Evolutionary conservation across 1,284 basidiomycete species (phyloP).

Genomic region (Tetrapyrgos nigripes): DNA sequence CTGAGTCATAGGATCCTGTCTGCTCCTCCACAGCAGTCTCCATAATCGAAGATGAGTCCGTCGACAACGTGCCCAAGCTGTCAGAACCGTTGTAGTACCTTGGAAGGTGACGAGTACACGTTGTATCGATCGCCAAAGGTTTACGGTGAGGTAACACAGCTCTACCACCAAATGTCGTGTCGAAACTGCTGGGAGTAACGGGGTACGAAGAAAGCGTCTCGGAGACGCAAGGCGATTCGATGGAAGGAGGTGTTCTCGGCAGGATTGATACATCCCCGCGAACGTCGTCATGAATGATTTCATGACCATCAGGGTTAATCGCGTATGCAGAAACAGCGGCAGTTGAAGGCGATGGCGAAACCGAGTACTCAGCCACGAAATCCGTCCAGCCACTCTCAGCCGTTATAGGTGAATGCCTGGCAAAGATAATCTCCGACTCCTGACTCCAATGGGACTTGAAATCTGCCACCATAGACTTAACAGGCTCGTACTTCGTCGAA

Average conservation of each 20-base stretch:
- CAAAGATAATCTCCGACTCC: slow-evolving; percentile 70
- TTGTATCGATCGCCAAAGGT: slow-evolving; percentile 66
- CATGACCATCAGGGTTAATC: slow-evolving; percentile 30
- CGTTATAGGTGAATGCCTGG: slow-evolving; percentile 42
- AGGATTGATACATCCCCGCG: slow-evolving; percentile 37
- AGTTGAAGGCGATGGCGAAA: too few species aligned
- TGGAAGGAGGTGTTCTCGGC: slow-evolving; percentile 38
- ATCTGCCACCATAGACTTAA: slow-evolving; percentile 36
- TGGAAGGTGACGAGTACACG: slow-evolving; percentile 47
- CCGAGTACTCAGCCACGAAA: slow-evolving; percentile 42
- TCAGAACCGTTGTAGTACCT: slow-evolving; percentile 59
- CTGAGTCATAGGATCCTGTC: slow-evolving; percentile 53
- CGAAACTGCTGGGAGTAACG: slow-evolving; percentile 57
- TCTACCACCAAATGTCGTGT: slow-evolving; percentile 43
- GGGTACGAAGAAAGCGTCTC: slow-evolving; percentile 50
- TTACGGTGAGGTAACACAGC: slow-evolving; percentile 42
- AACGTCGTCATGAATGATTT: slow-evolving; percentile 27
- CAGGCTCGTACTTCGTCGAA: slow-evolving; percentile 37
- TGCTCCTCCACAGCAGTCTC: slow-evolving; percentile 72
- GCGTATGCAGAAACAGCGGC: slow-evolving; percentile 52
- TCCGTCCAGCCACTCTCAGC: slow-evolving; percentile 43
- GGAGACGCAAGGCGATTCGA: slow-evolving; percentile 37
- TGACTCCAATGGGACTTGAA: slow-evolving; percentile 66
- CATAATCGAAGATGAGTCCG: slow-evolving; percentile 63
- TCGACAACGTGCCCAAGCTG: slow-evolving; percentile 56